These are phyloP conservation scores for Salix viminalis DNA, from an alignment of 345 rosid genomes.

Conservation along the genomic window DNA sequence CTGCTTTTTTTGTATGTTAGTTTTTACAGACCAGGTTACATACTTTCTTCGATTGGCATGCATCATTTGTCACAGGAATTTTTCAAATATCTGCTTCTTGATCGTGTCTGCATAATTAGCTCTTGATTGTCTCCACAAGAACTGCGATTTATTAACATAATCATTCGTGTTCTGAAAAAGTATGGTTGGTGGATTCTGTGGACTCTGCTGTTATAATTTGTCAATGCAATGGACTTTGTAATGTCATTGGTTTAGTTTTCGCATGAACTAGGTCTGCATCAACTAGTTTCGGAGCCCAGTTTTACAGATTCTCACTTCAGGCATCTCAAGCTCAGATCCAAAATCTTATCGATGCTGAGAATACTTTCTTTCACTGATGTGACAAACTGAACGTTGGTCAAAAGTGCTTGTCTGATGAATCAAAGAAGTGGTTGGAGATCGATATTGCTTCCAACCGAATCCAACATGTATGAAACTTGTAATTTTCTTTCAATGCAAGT, in stretches of 20 bases:
- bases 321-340: background rate
- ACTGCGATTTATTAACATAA: background rate
- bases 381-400: background rate
- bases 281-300: background rate
- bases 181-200: background rate
- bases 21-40: background rate
- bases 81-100: background rate
- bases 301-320: background rate
- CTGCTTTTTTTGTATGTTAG: background rate
- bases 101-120: background rate
- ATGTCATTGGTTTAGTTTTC: background rate
- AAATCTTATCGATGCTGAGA: background rate
- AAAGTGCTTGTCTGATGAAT: background rate
- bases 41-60: background rate
- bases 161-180: background rate
- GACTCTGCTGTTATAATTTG: background rate
- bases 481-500: background rate
- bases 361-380: background rate
- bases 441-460: background rate
- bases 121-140: background rate
- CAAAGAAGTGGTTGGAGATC: background rate
- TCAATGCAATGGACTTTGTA: background rate
- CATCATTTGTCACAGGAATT: background rate
- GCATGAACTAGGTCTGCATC: background rate
- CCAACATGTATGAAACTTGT: background rate